These are phyloP conservation scores for Davidsoniella neocaledoniae DNA, from an alignment of 2,329 filamentous ascomycete genomes.

Conservation along the genomic window DNA sequence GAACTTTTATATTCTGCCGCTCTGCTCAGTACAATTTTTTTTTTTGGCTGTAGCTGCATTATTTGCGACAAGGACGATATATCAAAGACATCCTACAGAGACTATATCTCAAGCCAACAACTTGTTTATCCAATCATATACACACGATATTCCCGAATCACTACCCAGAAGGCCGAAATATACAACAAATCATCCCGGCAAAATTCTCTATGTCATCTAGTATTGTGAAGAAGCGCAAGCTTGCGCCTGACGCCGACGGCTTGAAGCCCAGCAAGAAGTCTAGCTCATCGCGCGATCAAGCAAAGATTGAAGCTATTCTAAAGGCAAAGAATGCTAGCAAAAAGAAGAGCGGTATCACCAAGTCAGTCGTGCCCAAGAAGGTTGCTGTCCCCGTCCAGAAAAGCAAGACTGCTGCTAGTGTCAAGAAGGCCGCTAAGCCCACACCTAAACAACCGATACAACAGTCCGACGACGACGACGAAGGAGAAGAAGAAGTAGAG, in stretches of 20 bases:
- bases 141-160: too few relatives aligned
- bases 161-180: background rate
- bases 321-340: slow-evolving; percentile 4
- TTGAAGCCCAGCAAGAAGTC: slow-evolving; percentile 6
- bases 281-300: slow-evolving; percentile 1
- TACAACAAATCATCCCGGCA: background rate
- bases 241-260: slow-evolving; percentile 7
- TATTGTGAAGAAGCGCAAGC: slow-evolving; percentile 11
- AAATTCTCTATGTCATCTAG: background rate
- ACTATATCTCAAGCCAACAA: background rate
- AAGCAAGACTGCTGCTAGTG: background rate
- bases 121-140: background rate
- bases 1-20: too few relatives aligned
- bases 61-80: too few relatives aligned
- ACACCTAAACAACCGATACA: background rate
- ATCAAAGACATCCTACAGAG: too few relatives aligned
- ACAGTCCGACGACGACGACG: slow-evolving; percentile 1
- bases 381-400: background rate
- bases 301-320: slow-evolving; percentile 8
- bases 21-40: too few relatives aligned
- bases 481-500: background rate
- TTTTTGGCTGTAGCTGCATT: too few relatives aligned
- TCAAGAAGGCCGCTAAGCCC: slow-evolving; percentile 3
- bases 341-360: background rate
- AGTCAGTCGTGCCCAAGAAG: background rate